Conservation (phyloP, 768 basidiomycete genomes). For the Mycena vitilis region DNA sequence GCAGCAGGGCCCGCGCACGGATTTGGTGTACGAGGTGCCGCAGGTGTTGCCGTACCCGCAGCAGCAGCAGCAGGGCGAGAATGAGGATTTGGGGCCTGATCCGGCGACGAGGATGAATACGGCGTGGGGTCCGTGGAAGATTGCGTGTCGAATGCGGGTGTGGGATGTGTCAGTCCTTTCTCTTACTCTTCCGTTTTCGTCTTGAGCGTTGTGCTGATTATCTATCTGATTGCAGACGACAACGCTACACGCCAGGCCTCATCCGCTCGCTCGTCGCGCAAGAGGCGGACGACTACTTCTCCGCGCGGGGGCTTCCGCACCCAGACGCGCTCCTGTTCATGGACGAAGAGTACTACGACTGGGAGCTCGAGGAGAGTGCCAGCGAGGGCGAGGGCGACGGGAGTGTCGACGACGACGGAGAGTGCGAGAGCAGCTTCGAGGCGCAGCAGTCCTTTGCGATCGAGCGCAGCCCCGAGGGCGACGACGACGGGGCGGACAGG, state of each 20-base stretch:
- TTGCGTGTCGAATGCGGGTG: conserved; percentile 35
- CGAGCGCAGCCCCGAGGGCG: not conserved
- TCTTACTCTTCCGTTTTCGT: not conserved
- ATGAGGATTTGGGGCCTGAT: conserved; percentile 28
- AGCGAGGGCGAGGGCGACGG: conserved; percentile 27
- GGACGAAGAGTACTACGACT: conserved; percentile 39
- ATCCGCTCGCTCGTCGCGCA: conserved; percentile 37
- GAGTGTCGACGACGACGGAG: not conserved
- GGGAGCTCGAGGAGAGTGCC: conserved; percentile 36
- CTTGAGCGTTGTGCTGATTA: not conserved
- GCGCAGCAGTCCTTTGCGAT: conserved; percentile 21
- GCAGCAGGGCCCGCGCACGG: not conserved
- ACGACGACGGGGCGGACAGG: not conserved
- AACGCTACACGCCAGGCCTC: conserved; percentile 30
- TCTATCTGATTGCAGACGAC: conserved; percentile 9
- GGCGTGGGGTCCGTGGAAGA: conserved; percentile 37
- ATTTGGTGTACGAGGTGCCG: conserved; percentile 25
- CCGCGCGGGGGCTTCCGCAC: conserved; percentile 27
- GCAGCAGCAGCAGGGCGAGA: not conserved
- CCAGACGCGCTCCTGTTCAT: conserved; percentile 35
- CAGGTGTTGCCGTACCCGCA: conserved; percentile 7
- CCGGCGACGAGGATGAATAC: conserved; percentile 23
- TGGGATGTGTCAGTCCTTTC: conserved; percentile 34
- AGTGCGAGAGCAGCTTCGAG: conserved; percentile 24
- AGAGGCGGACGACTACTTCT: conserved; percentile 36